A percentile compares a stretch with the other conserved stretches of the same genome.
These are phyloP conservation scores for Penicillium hesseltinei DNA, from an alignment of 2,329 filamentous ascomycete species.

Conservation along the genomic window DNA sequence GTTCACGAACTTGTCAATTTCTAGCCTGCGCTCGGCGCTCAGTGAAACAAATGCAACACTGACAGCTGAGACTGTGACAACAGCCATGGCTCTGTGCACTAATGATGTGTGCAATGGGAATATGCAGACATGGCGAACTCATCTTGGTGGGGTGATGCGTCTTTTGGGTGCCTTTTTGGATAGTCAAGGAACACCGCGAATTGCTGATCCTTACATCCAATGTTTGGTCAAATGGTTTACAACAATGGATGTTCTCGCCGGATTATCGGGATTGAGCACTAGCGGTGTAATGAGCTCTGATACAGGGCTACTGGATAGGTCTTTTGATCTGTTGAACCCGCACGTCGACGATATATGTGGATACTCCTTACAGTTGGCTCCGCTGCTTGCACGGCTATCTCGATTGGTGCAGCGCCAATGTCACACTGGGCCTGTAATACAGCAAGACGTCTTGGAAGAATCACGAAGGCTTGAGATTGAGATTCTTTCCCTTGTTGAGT, in stretches of 20 bases:
- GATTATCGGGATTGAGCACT: constrained; percentile 21
- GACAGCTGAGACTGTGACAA: constrained; percentile 26
- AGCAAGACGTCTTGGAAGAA: background rate
- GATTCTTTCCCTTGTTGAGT: constrained; percentile 10
- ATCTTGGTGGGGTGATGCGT: constrained; percentile 28
- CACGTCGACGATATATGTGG: constrained; percentile 32
- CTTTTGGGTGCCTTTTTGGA: constrained; percentile 22
- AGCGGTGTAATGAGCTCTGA: constrained; percentile 9
- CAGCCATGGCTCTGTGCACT: constrained; percentile 33
- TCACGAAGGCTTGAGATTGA: constrained; percentile 12
- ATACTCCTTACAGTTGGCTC: constrained; percentile 29
- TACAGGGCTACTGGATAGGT: constrained; percentile 9
- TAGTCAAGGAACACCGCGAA: constrained; percentile 4
- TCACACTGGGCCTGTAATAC: background rate
- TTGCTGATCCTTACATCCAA: constrained; percentile 17
- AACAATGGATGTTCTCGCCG: constrained; percentile 29
- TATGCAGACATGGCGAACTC: constrained; percentile 26
- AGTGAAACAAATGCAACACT: constrained; percentile 10
- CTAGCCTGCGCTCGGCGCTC: constrained; percentile 23
- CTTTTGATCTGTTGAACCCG: background rate
- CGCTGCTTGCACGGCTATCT: constrained; percentile 24
- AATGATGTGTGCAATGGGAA: constrained; percentile 37
- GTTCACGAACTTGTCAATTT: constrained; percentile 30
- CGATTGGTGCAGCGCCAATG: constrained; percentile 14
- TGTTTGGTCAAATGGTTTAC: constrained; percentile 33